Percentiles rank a stretch among this genome's conserved stretches.
Evolutionary conservation across 352 stramenopile species (phyloP).

Genomic region (Globisporangium mamillatum): DNA sequence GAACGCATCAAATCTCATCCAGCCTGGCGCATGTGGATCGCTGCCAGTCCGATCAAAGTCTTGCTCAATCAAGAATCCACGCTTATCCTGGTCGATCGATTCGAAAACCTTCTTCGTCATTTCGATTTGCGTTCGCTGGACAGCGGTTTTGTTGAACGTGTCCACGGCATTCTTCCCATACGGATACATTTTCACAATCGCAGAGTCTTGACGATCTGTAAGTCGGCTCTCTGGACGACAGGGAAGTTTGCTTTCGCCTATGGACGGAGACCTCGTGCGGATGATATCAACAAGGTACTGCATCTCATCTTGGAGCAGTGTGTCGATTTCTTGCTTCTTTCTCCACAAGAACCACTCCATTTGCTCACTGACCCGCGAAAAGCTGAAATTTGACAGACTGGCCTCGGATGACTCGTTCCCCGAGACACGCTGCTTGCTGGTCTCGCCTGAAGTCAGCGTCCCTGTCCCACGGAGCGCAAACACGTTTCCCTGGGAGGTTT

Average conservation of each 20-base stretch:
- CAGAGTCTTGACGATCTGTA: background rate
- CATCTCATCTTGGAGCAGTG: conserved; percentile 59
- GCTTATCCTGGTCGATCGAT: conserved; percentile 32
- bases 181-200: conserved; percentile 50
- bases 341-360: conserved; percentile 81
- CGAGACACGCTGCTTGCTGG: background rate
- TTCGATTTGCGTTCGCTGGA: conserved; percentile 41
- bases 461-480: conserved; percentile 53
- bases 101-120: conserved; percentile 49
- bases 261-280: background rate
- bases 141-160: conserved; percentile 41
- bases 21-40: conserved; percentile 22
- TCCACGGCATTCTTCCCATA: conserved; percentile 56
- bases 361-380: conserved; percentile 55
- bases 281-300: conserved; percentile 46
- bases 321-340: conserved; percentile 67
- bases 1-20: conserved; percentile 47
- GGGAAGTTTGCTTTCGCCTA: background rate
- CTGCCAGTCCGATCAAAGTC: conserved; percentile 26
- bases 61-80: conserved; percentile 30
- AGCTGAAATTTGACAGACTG: conserved; percentile 57
- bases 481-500: conserved; percentile 40
- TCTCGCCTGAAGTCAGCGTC: background rate
- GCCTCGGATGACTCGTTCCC: conserved; percentile 12
- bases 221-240: background rate